These are phyloP conservation scores for Globomyces sp. DNA, from an alignment of 371 early-diverging fungal species.

Conservation along the genomic window DNA sequence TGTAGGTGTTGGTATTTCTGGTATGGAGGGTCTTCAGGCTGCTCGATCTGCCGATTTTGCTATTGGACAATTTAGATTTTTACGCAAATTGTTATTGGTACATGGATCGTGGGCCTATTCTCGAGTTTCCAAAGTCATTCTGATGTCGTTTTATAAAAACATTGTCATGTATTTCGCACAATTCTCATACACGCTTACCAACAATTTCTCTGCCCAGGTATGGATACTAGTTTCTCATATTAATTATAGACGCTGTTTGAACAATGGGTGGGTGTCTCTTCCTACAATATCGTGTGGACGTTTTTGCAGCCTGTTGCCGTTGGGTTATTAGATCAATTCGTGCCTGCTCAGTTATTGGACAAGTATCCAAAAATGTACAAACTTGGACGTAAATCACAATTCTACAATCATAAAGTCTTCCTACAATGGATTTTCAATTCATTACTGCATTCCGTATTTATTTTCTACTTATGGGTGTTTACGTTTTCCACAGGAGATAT, in stretches of 20 bases:
- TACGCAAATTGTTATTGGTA: slow-evolving; percentile 52
- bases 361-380: slow-evolving; percentile 96
- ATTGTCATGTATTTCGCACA: slow-evolving; percentile 95
- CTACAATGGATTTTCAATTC: slow-evolving; percentile 95
- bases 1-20: slow-evolving; percentile 70
- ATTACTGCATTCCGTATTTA: slow-evolving; percentile 79
- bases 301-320: slow-evolving; percentile 75
- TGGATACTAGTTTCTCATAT: slow-evolving; percentile 38
- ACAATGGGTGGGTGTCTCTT: slow-evolving; percentile 69
- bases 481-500: slow-evolving; percentile 24
- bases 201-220: slow-evolving; percentile 68
- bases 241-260: slow-evolving; percentile 64
- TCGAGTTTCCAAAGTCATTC: slow-evolving; percentile 45
- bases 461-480: slow-evolving; percentile 31
- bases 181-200: slow-evolving; percentile 75
- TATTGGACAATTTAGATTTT: slow-evolving; percentile 56
- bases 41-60: slow-evolving; percentile 65
- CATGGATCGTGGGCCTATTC: slow-evolving; percentile 60
- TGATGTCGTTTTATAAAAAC: slow-evolving; percentile 67
- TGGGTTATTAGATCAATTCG: slow-evolving; percentile 86
- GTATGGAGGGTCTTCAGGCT: slow-evolving; percentile 73
- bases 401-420: slow-evolving; percentile 90
- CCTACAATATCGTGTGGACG: slow-evolving; percentile 81
- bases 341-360: slow-evolving; percentile 87
- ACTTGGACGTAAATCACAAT: slow-evolving; percentile 84